These are phyloP conservation scores for Colletotrichum orchidophilum DNA, from an alignment of 2,329 filamentous ascomycete species.

Conservation along the genomic window DNA sequence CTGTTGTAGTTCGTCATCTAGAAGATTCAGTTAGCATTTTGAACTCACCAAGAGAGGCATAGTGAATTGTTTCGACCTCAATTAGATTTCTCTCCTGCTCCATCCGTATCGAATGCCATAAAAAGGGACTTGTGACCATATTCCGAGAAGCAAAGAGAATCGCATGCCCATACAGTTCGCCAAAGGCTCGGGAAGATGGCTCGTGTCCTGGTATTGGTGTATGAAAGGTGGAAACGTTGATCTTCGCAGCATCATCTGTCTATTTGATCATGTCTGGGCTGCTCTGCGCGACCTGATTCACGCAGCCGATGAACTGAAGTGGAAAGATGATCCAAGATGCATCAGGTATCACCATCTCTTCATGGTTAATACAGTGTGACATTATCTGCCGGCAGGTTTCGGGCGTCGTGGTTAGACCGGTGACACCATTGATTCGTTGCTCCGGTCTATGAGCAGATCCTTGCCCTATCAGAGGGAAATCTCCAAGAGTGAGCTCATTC, in stretches of 20 bases:
- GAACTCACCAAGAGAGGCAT: background rate
- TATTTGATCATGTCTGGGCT: conserved; percentile 5
- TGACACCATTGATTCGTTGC: background rate
- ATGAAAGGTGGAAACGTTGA: conserved; percentile 31
- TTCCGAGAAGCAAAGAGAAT: conserved; percentile 17
- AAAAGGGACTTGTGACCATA: conserved; percentile 4
- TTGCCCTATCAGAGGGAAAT: background rate
- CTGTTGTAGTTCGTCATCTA: background rate
- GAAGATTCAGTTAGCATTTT: background rate
- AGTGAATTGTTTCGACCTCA: background rate
- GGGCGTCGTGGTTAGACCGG: background rate
- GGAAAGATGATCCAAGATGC: background rate
- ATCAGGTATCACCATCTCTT: background rate
- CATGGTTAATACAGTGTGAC: too few relatives aligned
- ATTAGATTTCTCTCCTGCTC: conserved; percentile 19
- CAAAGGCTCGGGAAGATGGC: conserved; percentile 10
- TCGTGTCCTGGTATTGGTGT: conserved; percentile 15
- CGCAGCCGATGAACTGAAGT: background rate
- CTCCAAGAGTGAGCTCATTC: background rate
- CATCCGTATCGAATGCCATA: conserved; percentile 20
- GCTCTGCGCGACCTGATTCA: background rate
- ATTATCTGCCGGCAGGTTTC: background rate
- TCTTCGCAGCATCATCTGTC: conserved; percentile 29
- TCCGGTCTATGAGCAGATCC: background rate
- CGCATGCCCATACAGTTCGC: conserved; percentile 29